Evolutionary conservation across 805 yeast species (phyloP).

Genomic region (Candida morakotiae): DNA sequence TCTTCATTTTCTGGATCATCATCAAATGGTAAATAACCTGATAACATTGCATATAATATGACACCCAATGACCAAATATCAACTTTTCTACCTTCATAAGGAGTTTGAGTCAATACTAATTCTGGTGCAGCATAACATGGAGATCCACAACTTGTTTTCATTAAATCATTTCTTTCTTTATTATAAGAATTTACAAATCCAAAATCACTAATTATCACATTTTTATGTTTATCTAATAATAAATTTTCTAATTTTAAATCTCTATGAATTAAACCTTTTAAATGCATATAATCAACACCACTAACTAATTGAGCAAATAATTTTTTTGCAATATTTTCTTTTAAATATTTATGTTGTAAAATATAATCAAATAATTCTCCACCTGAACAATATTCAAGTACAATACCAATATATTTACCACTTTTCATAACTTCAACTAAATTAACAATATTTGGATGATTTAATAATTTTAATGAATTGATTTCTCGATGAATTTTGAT

Average conservation of each 20-base stretch:
- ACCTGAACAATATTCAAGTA: slow-evolving; percentile 93
- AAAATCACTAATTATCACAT: slow-evolving; percentile 83
- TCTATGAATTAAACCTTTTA: slow-evolving; percentile 75
- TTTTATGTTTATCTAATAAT: slow-evolving; percentile 78
- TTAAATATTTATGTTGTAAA: slow-evolving; percentile 76
- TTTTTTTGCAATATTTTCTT: slow-evolving; percentile 81
- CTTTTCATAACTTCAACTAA: slow-evolving; percentile 90
- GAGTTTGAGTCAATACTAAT: slow-evolving; percentile 78
- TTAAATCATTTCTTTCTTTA: slow-evolving; percentile 57
- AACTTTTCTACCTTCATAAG: slow-evolving; percentile 89
- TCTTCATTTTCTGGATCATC: slow-evolving; percentile 97
- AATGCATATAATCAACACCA: slow-evolving; percentile 88
- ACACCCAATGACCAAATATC: slow-evolving; percentile 98
- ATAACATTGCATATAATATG: slow-evolving; percentile 91
- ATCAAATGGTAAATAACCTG: slow-evolving; percentile 96
- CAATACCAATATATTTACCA: slow-evolving; percentile 94
- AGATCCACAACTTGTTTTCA: slow-evolving; percentile 95
- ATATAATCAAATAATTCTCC: slow-evolving; percentile 96
- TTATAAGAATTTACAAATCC: slow-evolving; percentile 90
- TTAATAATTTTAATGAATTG: slow-evolving; percentile 77
- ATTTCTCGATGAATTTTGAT: slow-evolving; percentile 90
- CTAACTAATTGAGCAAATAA: slow-evolving; percentile 89
- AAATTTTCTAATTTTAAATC: slow-evolving; percentile 74
- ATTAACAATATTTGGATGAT: slow-evolving; percentile 91
- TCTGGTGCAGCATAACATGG: slow-evolving; percentile 99